These are phyloP conservation scores for Neonothopanus nambi DNA, from an alignment of 1,284 basidiomycete genomes.

Conservation along the genomic window DNA sequence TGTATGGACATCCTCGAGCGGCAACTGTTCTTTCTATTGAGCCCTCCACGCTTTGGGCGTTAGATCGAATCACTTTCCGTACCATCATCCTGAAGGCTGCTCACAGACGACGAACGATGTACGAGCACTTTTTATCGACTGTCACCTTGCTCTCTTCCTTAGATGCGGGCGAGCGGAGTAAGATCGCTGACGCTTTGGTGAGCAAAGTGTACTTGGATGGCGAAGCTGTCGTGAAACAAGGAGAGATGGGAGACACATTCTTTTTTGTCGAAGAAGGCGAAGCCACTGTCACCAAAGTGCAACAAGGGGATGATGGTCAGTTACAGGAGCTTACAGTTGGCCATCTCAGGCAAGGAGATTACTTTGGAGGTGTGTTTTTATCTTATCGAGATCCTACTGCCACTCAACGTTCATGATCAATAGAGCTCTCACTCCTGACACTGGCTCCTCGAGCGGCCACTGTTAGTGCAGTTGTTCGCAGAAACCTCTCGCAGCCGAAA, in stretches of 20 bases:
- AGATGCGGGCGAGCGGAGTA: conserved; percentile 87
- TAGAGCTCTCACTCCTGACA: conserved; percentile 83
- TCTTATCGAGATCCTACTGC: not conserved
- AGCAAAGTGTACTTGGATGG: conserved; percentile 83
- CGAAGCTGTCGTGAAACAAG: conserved; percentile 86
- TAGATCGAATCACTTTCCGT: conserved; percentile 97
- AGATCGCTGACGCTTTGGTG: conserved; percentile 94
- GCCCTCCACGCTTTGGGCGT: conserved; percentile 87
- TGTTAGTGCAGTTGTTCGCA: conserved; percentile 76
- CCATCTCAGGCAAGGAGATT: conserved; percentile 85
- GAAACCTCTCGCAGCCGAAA: conserved; percentile 53
- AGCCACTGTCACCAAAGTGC: conserved; percentile 82
- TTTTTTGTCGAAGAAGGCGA: conserved; percentile 96
- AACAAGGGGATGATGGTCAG: conserved; percentile 60
- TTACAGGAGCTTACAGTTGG: conserved; percentile 72
- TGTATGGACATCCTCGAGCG: conserved; percentile 96
- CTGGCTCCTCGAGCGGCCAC: conserved; percentile 91
- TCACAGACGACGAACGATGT: conserved; percentile 88
- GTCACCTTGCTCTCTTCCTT: conserved; percentile 89
- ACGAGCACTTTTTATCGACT: conserved; percentile 92
- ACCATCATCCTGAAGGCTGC: conserved; percentile 94
- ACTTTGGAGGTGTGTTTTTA: conserved; percentile 82
- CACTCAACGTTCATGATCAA: conserved; percentile 3
- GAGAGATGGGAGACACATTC: conserved; percentile 95
- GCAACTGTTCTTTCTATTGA: conserved; percentile 90